Base-by-base conservation (phyloP, 768 basidiomycete genomes). In the Albatrellus ellisii region DNA sequence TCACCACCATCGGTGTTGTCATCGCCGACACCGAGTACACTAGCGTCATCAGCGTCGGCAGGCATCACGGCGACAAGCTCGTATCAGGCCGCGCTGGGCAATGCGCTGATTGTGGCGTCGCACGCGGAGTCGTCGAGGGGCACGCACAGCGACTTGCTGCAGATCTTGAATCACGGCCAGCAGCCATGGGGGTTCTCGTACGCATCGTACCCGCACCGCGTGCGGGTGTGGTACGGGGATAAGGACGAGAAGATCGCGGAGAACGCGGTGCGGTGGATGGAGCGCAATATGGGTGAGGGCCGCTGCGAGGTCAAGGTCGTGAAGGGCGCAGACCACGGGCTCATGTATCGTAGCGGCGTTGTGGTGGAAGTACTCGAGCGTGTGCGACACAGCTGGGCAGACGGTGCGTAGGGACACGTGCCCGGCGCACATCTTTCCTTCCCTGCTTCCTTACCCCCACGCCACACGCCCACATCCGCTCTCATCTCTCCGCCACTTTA, bases 101-200 rank as follows among this genome's bases (percentile, higher is more conserved):
- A 84, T 45, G 90, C 90, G 2, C 70, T 99, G 25, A 78, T 92
- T 32, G 87, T 88, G 18, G 94, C 94, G 0, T 92, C 90, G 1
- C 92, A 99, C 57, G 83, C 92, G 2, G 94, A 98, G 57, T 90
- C 89, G 4, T 75, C 89, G 20, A 81, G 80, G 49, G 92, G 95
- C 36, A 86, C 85, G 0, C 88, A 94, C 52, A 73, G 77, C 43
- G 95, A 99, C 62, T 72, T 99, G 12, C 57, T 97, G 46, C 81
- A 88, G 52, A 94, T 99, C 56, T 68, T 97, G 42, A 90, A 92
- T 53, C 87, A 88, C 49, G 84, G 87, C 51, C 77, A 83, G 34
- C 77, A 78, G 48, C 78, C 85, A 1, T 89, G 86, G 85, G 94
- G 88, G 0, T 92, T 95, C 62, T 79, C 79, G 8, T 97, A 97